Evolutionary conservation across 805 yeast species (phyloP).

Genomic region (Starmerella riodocensis): DNA sequence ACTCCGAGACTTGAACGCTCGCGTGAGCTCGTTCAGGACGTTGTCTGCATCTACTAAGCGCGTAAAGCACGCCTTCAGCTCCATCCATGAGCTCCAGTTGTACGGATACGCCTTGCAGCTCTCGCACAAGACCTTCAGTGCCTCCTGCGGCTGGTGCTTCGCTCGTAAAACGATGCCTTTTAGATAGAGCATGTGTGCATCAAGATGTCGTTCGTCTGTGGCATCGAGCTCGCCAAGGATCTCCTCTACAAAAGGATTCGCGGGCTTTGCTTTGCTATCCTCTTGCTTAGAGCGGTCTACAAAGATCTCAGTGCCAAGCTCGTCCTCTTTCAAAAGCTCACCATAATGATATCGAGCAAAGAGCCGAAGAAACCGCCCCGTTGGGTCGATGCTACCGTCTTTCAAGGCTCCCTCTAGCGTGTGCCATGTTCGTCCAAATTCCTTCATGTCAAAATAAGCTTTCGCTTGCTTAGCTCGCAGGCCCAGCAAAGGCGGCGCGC

Average conservation of each 20-base stretch:
- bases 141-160: conserved; percentile 46
- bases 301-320: conserved; percentile 49
- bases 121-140: conserved; percentile 45
- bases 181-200: conserved; percentile 47
- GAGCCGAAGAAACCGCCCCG: conserved; percentile 41
- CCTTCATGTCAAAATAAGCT: conserved; percentile 66
- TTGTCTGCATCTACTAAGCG: conserved; percentile 8
- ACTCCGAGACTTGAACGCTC: not conserved
- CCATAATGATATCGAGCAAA: conserved; percentile 63
- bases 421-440: conserved; percentile 64
- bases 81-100: conserved; percentile 93
- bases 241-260: conserved; percentile 28
- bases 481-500: conserved; percentile 22
- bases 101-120: conserved; percentile 61
- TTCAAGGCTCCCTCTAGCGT: conserved; percentile 37
- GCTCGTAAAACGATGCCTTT: conserved; percentile 55
- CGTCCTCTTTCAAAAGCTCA: conserved; percentile 63
- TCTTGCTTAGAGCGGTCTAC: conserved; percentile 21
- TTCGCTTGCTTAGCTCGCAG: conserved; percentile 50
- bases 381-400: conserved; percentile 28
- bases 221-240: conserved; percentile 33
- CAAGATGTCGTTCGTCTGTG: conserved; percentile 6
- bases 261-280: conserved; percentile 10
- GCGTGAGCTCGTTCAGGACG: conserved; percentile 4
- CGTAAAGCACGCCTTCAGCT: conserved; percentile 48